A percentile compares a stretch with the other conserved stretches of the same genome.
Evolutionary conservation across 176 grass and related monocot genomes (phyloP).

Genomic region (Hsuehochloa calcarea): DNA sequence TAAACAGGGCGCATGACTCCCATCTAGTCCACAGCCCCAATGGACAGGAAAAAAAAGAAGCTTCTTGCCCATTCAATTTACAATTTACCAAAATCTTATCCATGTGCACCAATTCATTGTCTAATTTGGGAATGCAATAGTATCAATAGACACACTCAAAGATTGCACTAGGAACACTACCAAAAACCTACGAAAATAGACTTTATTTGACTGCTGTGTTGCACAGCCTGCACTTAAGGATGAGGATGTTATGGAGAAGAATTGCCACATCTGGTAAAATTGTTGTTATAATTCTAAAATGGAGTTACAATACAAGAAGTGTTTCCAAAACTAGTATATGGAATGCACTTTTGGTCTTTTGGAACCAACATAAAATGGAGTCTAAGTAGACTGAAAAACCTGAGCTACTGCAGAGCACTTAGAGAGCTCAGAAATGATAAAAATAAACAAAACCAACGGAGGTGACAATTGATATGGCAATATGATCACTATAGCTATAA

Average conservation of each 20-base stretch:
- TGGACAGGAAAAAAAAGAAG: not conserved
- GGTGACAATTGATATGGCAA: not conserved
- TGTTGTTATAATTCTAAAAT: not conserved
- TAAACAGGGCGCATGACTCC: not conserved
- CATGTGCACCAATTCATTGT: not conserved
- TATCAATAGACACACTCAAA: not conserved
- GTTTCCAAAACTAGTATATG: not conserved
- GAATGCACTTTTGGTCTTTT: not conserved
- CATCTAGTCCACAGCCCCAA: not conserved
- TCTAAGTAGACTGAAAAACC: not conserved
- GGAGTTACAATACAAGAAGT: not conserved
- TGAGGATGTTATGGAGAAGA: not conserved
- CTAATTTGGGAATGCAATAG: not conserved
- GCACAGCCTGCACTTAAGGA: not conserved
- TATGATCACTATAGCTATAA: not conserved
- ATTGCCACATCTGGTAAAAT: not conserved
- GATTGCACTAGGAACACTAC: not conserved
- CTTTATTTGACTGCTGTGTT: not conserved
- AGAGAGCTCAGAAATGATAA: not conserved
- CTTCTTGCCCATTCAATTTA: constrained; percentile 1
- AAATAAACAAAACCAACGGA: not conserved
- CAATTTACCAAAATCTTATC: not conserved
- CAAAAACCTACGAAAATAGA: not conserved
- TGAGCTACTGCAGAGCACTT: not conserved
- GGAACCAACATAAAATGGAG: not conserved